Conservation (phyloP, 2,329 filamentous ascomycete genomes). For the Hypocrella siamensis region DNA sequence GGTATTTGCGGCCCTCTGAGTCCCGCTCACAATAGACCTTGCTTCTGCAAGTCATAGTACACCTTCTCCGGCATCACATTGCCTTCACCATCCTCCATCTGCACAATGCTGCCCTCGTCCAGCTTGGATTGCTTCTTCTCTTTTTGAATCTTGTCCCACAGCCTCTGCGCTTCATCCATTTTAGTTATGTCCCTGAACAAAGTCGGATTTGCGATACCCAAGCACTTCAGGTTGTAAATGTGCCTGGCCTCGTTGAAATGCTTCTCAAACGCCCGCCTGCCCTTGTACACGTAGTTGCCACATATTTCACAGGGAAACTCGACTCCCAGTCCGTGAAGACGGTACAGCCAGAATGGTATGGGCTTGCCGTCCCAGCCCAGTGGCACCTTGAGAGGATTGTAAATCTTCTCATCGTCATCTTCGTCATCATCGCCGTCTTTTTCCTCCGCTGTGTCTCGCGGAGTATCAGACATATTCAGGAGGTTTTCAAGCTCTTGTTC, state of each 20-base stretch:
- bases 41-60: slow-evolving; percentile 87
- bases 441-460: slow-evolving; percentile 25
- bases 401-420: slow-evolving; percentile 71
- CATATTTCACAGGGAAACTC: slow-evolving; percentile 95
- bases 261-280: slow-evolving; percentile 88
- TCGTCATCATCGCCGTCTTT: slow-evolving; percentile 58
- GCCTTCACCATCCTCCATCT: slow-evolving; percentile 96
- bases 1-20: no score
- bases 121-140: slow-evolving; percentile 67
- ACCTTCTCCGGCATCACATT: slow-evolving; percentile 99
- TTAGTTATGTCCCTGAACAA: slow-evolving; percentile 88
- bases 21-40: slow-evolving; percentile 76
- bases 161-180: slow-evolving; percentile 72
- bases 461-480: slow-evolving; percentile 31
- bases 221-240: slow-evolving; percentile 81
- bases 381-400: slow-evolving; percentile 92
- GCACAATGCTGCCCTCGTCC: slow-evolving; percentile 70
- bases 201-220: slow-evolving; percentile 82
- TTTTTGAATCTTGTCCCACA: slow-evolving; percentile 87
- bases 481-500: slow-evolving; percentile 86
- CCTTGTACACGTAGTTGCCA: slow-evolving; percentile 98
- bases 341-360: slow-evolving; percentile 98
- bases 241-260: slow-evolving; percentile 93
- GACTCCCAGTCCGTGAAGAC: slow-evolving; percentile 84
- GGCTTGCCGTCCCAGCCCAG: slow-evolving; percentile 98